Conservation (phyloP, 2,329 filamentous ascomycete genomes). For the Phyllosticta citrichinensis region DNA sequence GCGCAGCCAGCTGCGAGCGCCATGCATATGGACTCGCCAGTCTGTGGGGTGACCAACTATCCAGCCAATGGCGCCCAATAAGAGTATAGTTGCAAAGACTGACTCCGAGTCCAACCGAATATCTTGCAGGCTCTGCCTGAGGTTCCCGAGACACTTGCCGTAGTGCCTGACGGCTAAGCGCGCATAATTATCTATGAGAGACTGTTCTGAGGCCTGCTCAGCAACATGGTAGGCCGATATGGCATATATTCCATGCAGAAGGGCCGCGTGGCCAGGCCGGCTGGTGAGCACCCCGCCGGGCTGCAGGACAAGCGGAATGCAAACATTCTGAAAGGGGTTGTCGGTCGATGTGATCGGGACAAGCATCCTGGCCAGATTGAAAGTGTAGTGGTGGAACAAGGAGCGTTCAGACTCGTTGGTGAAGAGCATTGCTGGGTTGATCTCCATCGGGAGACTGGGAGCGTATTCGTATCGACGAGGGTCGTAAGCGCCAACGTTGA, state of each 20-base stretch:
- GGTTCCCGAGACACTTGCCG: slow-evolving; percentile 1
- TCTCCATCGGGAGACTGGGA: neutral
- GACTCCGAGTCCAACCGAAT: neutral
- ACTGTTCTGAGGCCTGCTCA: neutral
- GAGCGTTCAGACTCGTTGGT: neutral
- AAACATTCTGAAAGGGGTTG: slow-evolving; percentile 5
- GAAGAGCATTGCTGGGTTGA: slow-evolving; percentile 1
- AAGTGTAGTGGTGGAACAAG: slow-evolving; percentile 7
- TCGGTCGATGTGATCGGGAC: neutral
- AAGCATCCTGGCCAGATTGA: slow-evolving; percentile 1
- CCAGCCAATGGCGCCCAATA: slow-evolving; percentile 2
- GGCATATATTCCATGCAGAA: slow-evolving; percentile 7
- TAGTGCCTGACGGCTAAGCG: slow-evolving; percentile 5
- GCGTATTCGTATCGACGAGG: neutral
- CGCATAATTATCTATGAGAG: neutral
- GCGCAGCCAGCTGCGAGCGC: slow-evolving; percentile 5
- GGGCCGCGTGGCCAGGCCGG: slow-evolving; percentile 2
- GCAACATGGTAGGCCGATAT: slow-evolving; percentile 7
- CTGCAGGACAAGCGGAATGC: slow-evolving; percentile 5
- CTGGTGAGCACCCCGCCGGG: neutral
- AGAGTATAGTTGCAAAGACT: slow-evolving; percentile 6
- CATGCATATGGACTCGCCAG: slow-evolving; percentile 8
- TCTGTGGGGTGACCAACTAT: slow-evolving; percentile 5
- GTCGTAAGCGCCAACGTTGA: neutral
- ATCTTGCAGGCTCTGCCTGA: slow-evolving; percentile 1